Evolutionary conservation across 2,329 filamentous ascomycete species (phyloP), one percentile per base, ranked within the genome.

Genomic region (Trichoderma koningii): DNA sequence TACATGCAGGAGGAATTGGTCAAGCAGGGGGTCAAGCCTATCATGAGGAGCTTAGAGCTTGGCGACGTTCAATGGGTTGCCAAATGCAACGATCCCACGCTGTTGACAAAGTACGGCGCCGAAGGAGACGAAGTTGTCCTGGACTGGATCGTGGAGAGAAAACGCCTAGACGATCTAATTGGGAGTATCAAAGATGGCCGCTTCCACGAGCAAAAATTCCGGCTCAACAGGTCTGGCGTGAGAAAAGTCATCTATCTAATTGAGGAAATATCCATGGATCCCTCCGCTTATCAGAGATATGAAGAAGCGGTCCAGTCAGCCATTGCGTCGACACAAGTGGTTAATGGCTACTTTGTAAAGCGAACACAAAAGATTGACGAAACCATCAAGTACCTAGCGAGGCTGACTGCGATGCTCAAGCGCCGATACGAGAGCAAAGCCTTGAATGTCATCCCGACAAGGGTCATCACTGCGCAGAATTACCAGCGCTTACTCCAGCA

Each of bases 161-260:
- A 95, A 73, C 83, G 91, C 9, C 82, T 93, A 0, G 91, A 94
- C 72, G 91, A 95, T 73, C 78, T 95, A 53, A 83, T 94, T n/a
- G 80, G 83, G 57, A 93, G 89, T 67, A 92, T 95, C 77, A 92
- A 90, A 74, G 91, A 94, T 68, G 90, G 90, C 1, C 87, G 91
- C 2, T 94, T 93, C 70, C 89, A 89, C 69, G 91, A 95, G 74
- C 91, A 95, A 73, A 94, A 95, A 73, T 94, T 93, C 73, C 88
- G 91, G 1, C 81, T 94, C 12, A 84, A 85, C 63, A 86, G 86
- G 59, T 91, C 87, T 0, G 91, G 91, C 0, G 81, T 92, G n/a
- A 86, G 85, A 65, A 90, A 93, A 70, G 88, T 93, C 15, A 83
- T 92, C 44, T 95, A 94, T 72, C 82, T 95, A 26, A 83, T 95